Conservation (phyloP, 805 yeast genomes). For the Lipomyces mesembrius region DNA sequence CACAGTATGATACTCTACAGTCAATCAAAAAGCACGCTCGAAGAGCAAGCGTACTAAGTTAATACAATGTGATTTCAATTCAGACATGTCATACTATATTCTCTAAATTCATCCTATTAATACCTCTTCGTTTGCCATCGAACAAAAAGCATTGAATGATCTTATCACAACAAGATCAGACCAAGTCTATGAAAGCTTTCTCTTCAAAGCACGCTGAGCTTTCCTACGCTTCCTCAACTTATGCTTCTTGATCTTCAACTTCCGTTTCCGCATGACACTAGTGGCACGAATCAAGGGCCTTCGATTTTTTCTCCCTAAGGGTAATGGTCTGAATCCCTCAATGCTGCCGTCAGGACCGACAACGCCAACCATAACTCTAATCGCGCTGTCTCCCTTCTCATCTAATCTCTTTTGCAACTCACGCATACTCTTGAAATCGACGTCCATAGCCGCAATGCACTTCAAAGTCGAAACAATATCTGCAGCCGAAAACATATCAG, state of each 20-base stretch:
- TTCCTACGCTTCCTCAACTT: slow-evolving; percentile 96
- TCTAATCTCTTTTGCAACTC: slow-evolving; percentile 22
- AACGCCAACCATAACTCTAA: slow-evolving; percentile 10
- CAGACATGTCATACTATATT: not conserved
- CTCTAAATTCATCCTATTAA: not conserved
- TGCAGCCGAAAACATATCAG: slow-evolving; percentile 16
- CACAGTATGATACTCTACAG: not conserved
- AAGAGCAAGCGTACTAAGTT: not conserved
- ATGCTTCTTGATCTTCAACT: slow-evolving; percentile 96
- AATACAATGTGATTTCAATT: not conserved
- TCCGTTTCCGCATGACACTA: slow-evolving; percentile 59
- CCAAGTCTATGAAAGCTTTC: slow-evolving; percentile 42
- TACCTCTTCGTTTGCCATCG: not conserved
- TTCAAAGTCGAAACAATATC: slow-evolving; percentile 22
- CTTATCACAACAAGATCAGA: slow-evolving; percentile 10
- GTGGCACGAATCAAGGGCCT: slow-evolving; percentile 39
- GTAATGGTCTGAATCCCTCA: slow-evolving; percentile 1
- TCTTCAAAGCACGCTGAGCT: slow-evolving; percentile 65
- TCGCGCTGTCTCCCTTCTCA: slow-evolving; percentile 15
- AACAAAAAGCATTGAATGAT: not conserved
- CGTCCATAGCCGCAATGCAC: slow-evolving; percentile 25
- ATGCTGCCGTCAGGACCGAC: not conserved
- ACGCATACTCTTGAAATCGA: slow-evolving; percentile 22
- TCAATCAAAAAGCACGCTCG: not conserved
- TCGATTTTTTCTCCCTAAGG: not conserved